These are phyloP conservation scores for Pharus latifolius DNA, from an alignment of 176 grass and related monocot genomes.

Conservation along the genomic window DNA sequence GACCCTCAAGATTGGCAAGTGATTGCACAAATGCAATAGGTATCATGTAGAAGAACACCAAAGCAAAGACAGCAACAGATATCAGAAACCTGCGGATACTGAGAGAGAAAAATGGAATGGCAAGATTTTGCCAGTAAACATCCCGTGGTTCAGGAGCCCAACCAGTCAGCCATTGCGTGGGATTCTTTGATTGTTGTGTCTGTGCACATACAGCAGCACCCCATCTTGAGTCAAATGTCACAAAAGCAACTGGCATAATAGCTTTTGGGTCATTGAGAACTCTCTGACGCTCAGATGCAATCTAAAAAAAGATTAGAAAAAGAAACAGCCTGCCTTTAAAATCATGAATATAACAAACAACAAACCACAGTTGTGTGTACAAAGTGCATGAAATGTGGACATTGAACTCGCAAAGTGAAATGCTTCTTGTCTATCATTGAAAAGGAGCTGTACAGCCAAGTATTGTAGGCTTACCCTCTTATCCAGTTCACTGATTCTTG, in stretches of 20 bases:
- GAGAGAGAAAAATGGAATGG: constrained; percentile 96
- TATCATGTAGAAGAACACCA: constrained; percentile 97
- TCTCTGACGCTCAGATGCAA: constrained; percentile 62
- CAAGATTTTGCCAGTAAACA: constrained; percentile 89
- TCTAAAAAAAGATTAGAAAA: constrained; percentile 39
- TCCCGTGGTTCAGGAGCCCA: constrained; percentile 98
- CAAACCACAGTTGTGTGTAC: not conserved
- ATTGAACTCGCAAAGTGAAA: not conserved
- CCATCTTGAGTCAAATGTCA: constrained; percentile 97
- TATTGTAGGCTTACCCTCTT: constrained; percentile 36
- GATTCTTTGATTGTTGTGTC: constrained; percentile 94
- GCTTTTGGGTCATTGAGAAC: constrained; percentile 83
- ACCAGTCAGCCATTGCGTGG: constrained; percentile 76
- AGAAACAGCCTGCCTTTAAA: not conserved
- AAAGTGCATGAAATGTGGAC: not conserved
- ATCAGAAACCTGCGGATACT: constrained; percentile 82
- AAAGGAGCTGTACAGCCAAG: not conserved
- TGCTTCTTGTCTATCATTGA: not conserved
- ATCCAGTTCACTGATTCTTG: constrained; percentile 54
- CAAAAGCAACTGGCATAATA: constrained; percentile 92
- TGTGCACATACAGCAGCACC: constrained; percentile 93
- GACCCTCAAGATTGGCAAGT: constrained; percentile 96
- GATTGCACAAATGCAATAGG: constrained; percentile 97
- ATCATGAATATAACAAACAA: not conserved
- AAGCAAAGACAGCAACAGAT: constrained; percentile 61